These are phyloP conservation scores for Boletellus ananas DNA, from an alignment of 768 basidiomycete genomes.

Conservation along the genomic window DNA sequence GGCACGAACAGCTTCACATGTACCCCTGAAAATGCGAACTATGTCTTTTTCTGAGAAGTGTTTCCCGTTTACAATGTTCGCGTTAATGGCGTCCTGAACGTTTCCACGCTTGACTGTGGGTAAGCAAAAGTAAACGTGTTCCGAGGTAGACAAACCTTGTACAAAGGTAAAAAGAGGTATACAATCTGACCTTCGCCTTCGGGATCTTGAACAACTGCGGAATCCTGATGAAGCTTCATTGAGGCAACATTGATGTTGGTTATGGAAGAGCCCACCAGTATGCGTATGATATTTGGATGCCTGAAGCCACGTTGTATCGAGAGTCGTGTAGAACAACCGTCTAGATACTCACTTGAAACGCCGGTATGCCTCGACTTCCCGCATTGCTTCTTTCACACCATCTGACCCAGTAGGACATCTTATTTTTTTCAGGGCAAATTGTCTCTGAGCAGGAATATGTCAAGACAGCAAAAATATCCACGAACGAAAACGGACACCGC, in stretches of 20 bases:
- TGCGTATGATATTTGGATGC: constrained; percentile 96
- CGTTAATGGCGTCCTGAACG: constrained; percentile 91
- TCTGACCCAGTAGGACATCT: constrained; percentile 87
- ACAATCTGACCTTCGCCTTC: constrained; percentile 93
- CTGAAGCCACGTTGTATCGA: constrained; percentile 35
- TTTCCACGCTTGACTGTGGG: constrained; percentile 70
- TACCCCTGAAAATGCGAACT: constrained; percentile 86
- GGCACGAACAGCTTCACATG: constrained; percentile 89
- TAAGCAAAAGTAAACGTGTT: not conserved
- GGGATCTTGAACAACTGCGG: constrained; percentile 90
- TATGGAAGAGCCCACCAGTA: constrained; percentile 51
- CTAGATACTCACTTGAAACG: constrained; percentile 74
- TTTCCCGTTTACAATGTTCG: constrained; percentile 75
- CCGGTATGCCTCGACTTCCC: constrained; percentile 89
- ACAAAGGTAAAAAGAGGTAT: constrained; percentile 92
- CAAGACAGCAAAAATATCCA: not conserved
- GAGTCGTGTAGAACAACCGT: not conserved
- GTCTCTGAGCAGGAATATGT: constrained; percentile 45
- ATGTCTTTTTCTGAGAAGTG: constrained; percentile 88
- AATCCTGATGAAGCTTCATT: constrained; percentile 53
- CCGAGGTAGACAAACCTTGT: constrained; percentile 54
- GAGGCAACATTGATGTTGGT: not conserved
- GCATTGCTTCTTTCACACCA: constrained; percentile 84
- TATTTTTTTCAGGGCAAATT: constrained; percentile 97
- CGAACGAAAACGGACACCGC: constrained; percentile 53